Evolutionary conservation across 208 protist genomes (phyloP).

Genomic region (Phytomonas sp.): DNA sequence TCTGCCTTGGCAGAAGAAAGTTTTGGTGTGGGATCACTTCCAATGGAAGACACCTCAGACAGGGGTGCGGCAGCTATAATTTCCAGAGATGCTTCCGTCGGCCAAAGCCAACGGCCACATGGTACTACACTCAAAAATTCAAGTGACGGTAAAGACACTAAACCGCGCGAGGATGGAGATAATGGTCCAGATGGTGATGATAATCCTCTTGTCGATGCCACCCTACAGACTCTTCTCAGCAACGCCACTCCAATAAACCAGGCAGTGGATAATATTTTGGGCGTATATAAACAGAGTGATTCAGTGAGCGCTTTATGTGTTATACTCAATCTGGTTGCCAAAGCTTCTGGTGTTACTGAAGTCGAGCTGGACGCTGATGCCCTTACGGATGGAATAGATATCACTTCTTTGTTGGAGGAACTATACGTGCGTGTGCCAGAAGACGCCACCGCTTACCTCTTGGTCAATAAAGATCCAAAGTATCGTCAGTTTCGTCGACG

Average conservation of each 20-base stretch:
- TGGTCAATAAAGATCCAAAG: slow-evolving; percentile 71
- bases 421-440: slow-evolving; percentile 69
- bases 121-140: not conserved
- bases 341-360: slow-evolving; percentile 60
- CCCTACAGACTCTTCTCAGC: slow-evolving; percentile 37
- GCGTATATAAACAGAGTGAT: slow-evolving; percentile 42
- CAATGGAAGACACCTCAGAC: not conserved
- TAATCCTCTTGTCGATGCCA: slow-evolving; percentile 32
- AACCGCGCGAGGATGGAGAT: not conserved
- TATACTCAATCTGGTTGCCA: slow-evolving; percentile 66
- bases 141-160: not conserved
- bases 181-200: slow-evolving; percentile 14
- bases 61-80: not conserved
- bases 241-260: slow-evolving; percentile 23
- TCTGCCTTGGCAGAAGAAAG: not conserved
- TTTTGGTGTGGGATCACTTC: not conserved
- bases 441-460: slow-evolving; percentile 61
- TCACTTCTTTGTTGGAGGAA: slow-evolving; percentile 70
- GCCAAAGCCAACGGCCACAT: not conserved
- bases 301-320: slow-evolving; percentile 37
- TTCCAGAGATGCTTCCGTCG: not conserved
- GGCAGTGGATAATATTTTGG: slow-evolving; percentile 29
- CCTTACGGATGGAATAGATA: slow-evolving; percentile 51
- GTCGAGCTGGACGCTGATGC: slow-evolving; percentile 57
- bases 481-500: slow-evolving; percentile 44